Evolutionary conservation across 108 stramenopile species (phyloP).

Genomic region (Cyclotella distinguenda): DNA sequence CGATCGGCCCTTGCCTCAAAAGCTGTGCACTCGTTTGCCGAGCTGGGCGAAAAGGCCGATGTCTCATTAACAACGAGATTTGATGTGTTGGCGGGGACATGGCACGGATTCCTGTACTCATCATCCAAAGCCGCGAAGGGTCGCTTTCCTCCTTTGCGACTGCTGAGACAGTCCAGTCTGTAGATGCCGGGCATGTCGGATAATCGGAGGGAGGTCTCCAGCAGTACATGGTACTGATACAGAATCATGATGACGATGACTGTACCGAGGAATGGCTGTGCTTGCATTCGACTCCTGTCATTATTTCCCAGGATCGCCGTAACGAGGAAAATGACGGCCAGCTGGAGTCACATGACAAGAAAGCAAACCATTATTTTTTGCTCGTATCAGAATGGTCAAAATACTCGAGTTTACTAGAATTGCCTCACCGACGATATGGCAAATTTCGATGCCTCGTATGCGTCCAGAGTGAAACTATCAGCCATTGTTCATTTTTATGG

Average conservation of each 20-base stretch:
- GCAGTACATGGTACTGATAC: slow-evolving; percentile 19
- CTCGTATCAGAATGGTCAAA: not conserved
- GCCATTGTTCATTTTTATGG: not conserved
- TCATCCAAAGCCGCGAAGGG: slow-evolving; percentile 13
- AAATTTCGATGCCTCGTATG: slow-evolving; percentile 48
- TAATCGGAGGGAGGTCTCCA: not conserved
- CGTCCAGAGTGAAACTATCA: not conserved
- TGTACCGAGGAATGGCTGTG: slow-evolving; percentile 6
- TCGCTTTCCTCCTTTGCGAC: slow-evolving; percentile 33
- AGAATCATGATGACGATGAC: slow-evolving; percentile 1
- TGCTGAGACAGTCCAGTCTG: slow-evolving; percentile 19
- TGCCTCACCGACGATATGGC: slow-evolving; percentile 37
- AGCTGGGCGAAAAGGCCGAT: too few species aligned
- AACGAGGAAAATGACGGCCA: too few species aligned
- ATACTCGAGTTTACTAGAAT: not conserved
- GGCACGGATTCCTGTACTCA: slow-evolving; percentile 29
- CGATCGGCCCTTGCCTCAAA: not conserved
- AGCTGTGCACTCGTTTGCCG: too few species aligned
- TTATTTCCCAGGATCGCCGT: too few species aligned
- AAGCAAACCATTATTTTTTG: too few species aligned
- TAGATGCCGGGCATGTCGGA: not conserved
- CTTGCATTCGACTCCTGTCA: too few species aligned
- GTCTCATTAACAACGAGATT: too few species aligned
- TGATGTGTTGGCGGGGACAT: not conserved
- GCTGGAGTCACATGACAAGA: too few species aligned